Evolutionary conservation across 2,329 filamentous ascomycete species (phyloP), one percentile per base, ranked within the genome.

Genomic region (Phoma sp.): DNA sequence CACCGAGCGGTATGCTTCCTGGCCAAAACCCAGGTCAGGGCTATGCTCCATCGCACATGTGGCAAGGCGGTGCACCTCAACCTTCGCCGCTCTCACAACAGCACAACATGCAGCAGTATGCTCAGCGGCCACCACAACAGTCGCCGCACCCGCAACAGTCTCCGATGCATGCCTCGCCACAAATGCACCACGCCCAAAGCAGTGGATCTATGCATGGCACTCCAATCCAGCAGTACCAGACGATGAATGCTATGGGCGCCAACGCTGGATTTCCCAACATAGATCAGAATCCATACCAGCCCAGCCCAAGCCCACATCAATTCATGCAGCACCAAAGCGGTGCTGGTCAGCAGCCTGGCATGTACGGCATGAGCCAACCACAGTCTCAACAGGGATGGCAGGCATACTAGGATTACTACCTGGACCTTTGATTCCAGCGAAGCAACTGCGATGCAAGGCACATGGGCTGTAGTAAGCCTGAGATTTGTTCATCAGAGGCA

Each of bases 341-440:
- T 25, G 71, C 74, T 40, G 72, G 71, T 29, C 78, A 78, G 58
- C 80, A 82, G 60, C 77, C 78, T n/a, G 76, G 78, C 35, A 81
- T 82, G 79, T 79, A 79, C 59, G 78, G 78, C 37, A 82, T 79
- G 80, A 73, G 78, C 53, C 75, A 78, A 43, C 73, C 72, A n/a
- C 73, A 73, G 53, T 65, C 69, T 36, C 76, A 76, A 51, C 77
- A 77, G 63, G 75, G 75, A 52, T 78, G 77, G 74, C 69, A 68
- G 48, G 64, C 62, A 43, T 74, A 74, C 58, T 73, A 68, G 63
- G 37, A 18, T 18, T 18, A 18, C 18, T 18, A 18, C 18, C 18
- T 18, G 18, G 2, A 18, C 18, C 18, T 18, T 29, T 6, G 27
- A 6, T 7, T 29, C 27, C 27, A 29, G 27, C 27, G 9, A 29